Evolutionary conservation across 2,329 filamentous ascomycete genomes (phyloP), one percentile per base, ranked within the genome.

Genomic region (Fragosphaeria purpurea): DNA sequence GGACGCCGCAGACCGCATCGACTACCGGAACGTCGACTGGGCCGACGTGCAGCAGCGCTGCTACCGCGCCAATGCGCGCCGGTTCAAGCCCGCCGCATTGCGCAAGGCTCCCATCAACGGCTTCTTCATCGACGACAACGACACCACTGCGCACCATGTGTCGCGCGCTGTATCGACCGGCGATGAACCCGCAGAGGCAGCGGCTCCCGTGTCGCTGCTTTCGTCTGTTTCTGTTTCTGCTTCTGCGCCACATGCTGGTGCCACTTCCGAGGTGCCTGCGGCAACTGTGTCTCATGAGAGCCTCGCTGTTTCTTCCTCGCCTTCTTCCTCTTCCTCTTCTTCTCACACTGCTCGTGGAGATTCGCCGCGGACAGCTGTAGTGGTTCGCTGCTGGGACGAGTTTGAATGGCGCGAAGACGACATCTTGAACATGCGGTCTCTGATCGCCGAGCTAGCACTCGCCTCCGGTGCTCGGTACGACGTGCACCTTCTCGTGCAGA

Each of bases 401-500:
- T 94, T 86, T 58, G 60, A 79, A 7, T 96, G 88, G 74, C 81
- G 81, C 8, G 78, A 85, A 41, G 86, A 95, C 60, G 87, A 93
- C 61, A 74, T 91, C 46, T 80, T 90, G 65, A 88, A 88, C 60
- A 67, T 96, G 38, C 83, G 90, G 34, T 84, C 89, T 35, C 79
- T 95, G 67, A 88, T 96, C 61, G 79, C 83, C 30, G 90, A 96
- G 64, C 72, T 95, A 9, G 79, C 83, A 1, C 71, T 95, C 50
- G 83, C 85, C 47, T 90, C 88, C 5, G 88, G 88, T 31, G 88
- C 85, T 37, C 85, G 91, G 59, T 95, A 95, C 64, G 86, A 93
- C 57, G 79, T 95, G 4, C 86, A 94, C 62, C 76, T 95, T 22
- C 76, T 95, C 2, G 80, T 95, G 7, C 88, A 95, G 64, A 83